A percentile compares a stretch with the other conserved stretches of the same genome.
phyloP scores from a whole-genome alignment of 345 rosid species.

The Syzygium jambos region DNA sequence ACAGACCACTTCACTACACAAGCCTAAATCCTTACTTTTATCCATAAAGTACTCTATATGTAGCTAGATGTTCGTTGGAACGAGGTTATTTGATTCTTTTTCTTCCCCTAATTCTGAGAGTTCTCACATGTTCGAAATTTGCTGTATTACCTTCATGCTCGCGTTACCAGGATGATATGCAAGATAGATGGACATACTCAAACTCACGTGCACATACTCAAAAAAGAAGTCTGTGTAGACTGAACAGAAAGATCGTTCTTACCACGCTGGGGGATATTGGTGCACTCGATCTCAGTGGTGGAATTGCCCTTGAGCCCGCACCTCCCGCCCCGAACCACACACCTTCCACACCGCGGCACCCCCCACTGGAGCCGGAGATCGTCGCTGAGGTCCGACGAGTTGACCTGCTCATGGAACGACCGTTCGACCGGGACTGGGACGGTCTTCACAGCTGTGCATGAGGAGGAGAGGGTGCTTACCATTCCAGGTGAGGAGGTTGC shows the following conservation, averaged over 20 bases:
- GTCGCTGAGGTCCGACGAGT: conserved; percentile 30
- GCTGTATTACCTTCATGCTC: not conserved
- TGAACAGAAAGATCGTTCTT: not conserved
- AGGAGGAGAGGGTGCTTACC: conserved; percentile 3
- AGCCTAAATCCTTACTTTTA: not conserved
- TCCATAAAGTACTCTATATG: not conserved
- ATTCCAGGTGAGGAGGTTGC: conserved; percentile 41
- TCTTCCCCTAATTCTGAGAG: not conserved
- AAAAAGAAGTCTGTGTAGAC: not conserved
- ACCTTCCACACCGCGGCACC: conserved; percentile 36
- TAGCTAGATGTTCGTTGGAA: not conserved
- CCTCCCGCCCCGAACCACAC: conserved; percentile 44
- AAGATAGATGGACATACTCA: not conserved
- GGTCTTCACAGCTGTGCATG: conserved; percentile 22
- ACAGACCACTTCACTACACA: not conserved
- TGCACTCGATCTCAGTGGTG: conserved; percentile 28
- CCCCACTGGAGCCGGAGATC: conserved; percentile 35
- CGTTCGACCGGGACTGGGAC: conserved; percentile 40
- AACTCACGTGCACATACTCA: not conserved
- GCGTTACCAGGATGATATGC: not conserved
- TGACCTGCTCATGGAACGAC: conserved; percentile 38
- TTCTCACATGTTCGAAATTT: not conserved
- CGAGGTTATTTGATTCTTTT: not conserved
- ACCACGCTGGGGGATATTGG: conserved; percentile 28
- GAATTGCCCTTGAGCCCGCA: conserved; percentile 53